phyloP scores from a whole-genome alignment of 2,329 filamentous ascomycete genomes.

The Diaporthe ampelina region DNA sequence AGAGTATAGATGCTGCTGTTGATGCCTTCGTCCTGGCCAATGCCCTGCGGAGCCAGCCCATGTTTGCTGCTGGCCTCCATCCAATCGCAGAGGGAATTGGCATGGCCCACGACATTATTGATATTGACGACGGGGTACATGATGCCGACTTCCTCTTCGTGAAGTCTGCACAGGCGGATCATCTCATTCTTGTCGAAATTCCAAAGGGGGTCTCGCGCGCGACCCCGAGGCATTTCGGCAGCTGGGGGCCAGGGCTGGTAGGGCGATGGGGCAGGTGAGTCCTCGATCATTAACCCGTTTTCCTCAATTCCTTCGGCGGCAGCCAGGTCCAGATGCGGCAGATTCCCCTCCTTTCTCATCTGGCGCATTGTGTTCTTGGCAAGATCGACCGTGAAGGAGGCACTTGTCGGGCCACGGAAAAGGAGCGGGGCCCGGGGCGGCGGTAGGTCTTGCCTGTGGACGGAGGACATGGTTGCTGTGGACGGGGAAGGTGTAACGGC shows the following conservation, averaged over 20 bases:
- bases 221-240: slow-evolving; percentile 35
- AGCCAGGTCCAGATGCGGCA: slow-evolving; percentile 72
- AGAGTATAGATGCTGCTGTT: slow-evolving; percentile 71
- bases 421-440: slow-evolving; percentile 69
- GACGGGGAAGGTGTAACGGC: slow-evolving; percentile 58
- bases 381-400: slow-evolving; percentile 86
- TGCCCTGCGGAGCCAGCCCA: slow-evolving; percentile 46
- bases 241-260: slow-evolving; percentile 46
- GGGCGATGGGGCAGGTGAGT: slow-evolving; percentile 52
- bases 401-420: slow-evolving; percentile 89
- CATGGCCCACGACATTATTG: slow-evolving; percentile 77
- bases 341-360: slow-evolving; percentile 63
- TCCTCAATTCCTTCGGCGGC: slow-evolving; percentile 73
- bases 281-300: slow-evolving; percentile 61
- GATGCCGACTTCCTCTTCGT: slow-evolving; percentile 90
- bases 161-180: slow-evolving; percentile 80
- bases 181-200: slow-evolving; percentile 84
- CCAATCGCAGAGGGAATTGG: slow-evolving; percentile 77
- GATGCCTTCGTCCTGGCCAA: slow-evolving; percentile 54
- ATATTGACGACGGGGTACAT: slow-evolving; percentile 93
- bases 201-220: slow-evolving; percentile 80
- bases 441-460: slow-evolving; percentile 60
- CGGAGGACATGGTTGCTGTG: slow-evolving; percentile 58
- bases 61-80: slow-evolving; percentile 68
- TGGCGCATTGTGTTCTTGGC: slow-evolving; percentile 89